These are phyloP conservation scores for Geoglossum glabrum DNA, from an alignment of 495 filamentous ascomycete species.

Conservation along the genomic window DNA sequence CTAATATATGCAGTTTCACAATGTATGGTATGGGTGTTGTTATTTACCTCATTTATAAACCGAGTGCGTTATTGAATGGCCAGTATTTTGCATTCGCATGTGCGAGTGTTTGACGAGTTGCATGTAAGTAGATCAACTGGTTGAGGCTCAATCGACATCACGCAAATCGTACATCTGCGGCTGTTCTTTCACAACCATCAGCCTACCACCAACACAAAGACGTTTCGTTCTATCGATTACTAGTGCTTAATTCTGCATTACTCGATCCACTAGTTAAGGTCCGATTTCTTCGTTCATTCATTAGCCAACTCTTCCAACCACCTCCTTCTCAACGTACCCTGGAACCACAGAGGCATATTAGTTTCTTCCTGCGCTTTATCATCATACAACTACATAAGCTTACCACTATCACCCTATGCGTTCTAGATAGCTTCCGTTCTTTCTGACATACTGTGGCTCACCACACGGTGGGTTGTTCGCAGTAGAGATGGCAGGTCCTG, in stretches of 20 bases:
- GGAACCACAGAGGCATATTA: background rate
- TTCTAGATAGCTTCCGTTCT: background rate
- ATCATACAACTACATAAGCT: background rate
- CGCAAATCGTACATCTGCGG: background rate
- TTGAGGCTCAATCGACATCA: constrained; percentile 1
- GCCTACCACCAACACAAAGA: background rate
- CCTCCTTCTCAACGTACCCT: background rate
- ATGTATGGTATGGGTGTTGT: no score
- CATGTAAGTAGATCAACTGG: background rate
- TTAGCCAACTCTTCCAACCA: background rate
- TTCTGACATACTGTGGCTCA: background rate
- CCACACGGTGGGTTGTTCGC: background rate
- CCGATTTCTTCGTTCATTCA: background rate
- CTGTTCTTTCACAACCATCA: background rate
- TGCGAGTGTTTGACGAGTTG: no score
- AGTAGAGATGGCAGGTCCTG: background rate
- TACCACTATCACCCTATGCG: background rate
- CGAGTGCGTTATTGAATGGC: no score
- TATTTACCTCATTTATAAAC: no score
- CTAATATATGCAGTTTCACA: no score
- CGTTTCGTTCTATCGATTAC: background rate
- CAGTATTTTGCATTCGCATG: background rate
- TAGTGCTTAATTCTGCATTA: background rate
- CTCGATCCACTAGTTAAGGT: background rate
- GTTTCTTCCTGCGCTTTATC: background rate